Percentiles rank a stretch among this genome's conserved stretches.
These are phyloP conservation scores for Fusarium bulbicola DNA, from an alignment of 2,329 filamentous ascomycete species.

Conservation along the genomic window DNA sequence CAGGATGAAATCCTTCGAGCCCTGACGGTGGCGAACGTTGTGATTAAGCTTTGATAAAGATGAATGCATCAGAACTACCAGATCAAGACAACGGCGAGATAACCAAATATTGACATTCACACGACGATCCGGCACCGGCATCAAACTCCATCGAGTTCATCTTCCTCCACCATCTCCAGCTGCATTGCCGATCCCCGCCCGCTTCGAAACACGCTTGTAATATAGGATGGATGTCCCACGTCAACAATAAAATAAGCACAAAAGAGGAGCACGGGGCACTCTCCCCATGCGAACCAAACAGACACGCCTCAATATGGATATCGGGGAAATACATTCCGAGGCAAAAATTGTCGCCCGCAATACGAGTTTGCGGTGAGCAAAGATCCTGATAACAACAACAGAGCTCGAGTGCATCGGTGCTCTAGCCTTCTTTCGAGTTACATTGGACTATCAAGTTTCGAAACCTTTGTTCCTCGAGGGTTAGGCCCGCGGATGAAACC, in stretches of 20 bases:
- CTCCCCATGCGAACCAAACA: constrained; percentile 34
- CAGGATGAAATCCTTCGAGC: not conserved
- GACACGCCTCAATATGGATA: constrained; percentile 27
- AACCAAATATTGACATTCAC: constrained; percentile 7
- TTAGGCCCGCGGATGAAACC: constrained; percentile 15
- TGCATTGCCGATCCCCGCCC: constrained; percentile 28
- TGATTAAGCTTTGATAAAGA: not conserved
- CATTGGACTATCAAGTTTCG: constrained; percentile 21
- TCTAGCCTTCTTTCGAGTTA: constrained; percentile 12
- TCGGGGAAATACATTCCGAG: constrained; percentile 36
- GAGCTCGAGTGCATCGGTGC: constrained; percentile 1
- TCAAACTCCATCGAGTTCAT: constrained; percentile 7
- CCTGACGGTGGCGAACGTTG: not conserved
- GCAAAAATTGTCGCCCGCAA: constrained; percentile 1
- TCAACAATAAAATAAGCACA: constrained; percentile 18
- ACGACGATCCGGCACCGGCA: constrained; percentile 29
- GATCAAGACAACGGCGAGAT: not conserved
- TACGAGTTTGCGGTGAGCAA: constrained; percentile 14
- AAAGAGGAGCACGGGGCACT: constrained; percentile 32
- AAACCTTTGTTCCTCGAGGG: constrained; percentile 15
- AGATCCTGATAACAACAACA: not conserved
- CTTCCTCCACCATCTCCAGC: constrained; percentile 18
- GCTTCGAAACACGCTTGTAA: constrained; percentile 36
- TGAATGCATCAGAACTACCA: not conserved
- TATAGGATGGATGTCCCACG: constrained; percentile 29